These are phyloP conservation scores for Globisporangium abappressorium DNA, from an alignment of 352 stramenopile species.

Conservation along the genomic window DNA sequence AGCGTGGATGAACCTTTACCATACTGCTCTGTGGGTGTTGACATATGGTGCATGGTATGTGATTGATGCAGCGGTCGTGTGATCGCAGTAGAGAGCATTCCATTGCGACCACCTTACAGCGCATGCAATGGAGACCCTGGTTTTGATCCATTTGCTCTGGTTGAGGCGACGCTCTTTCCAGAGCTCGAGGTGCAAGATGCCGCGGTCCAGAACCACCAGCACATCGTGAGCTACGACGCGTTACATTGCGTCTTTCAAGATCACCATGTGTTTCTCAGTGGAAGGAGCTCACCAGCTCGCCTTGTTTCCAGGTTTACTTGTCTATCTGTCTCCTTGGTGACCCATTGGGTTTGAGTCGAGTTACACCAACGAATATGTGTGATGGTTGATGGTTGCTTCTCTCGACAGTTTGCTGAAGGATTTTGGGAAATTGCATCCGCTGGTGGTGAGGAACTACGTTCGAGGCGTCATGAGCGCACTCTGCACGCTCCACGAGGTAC, in stretches of 20 bases:
- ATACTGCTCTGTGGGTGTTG: neutral
- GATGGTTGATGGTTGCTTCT: neutral
- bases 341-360: too few relatives aligned
- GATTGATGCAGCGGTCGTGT: constrained; percentile 9
- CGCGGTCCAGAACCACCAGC: neutral
- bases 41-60: neutral
- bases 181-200: neutral
- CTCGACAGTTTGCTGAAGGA: constrained; percentile 15
- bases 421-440: constrained; percentile 37
- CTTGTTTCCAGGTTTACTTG: constrained; percentile 5
- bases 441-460: constrained; percentile 33
- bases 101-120: neutral
- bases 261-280: neutral
- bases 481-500: constrained; percentile 34
- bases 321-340: neutral
- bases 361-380: neutral
- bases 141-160: neutral
- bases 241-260: constrained; percentile 1
- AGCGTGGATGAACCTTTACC: neutral
- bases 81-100: constrained; percentile 14
- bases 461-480: constrained; percentile 29
- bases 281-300: neutral
- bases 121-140: neutral
- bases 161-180: constrained; percentile 4
- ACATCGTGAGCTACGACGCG: constrained; percentile 9